Conservation (phyloP, 2,329 filamentous ascomycete species). For the Aspergillus neoniger region DNA sequence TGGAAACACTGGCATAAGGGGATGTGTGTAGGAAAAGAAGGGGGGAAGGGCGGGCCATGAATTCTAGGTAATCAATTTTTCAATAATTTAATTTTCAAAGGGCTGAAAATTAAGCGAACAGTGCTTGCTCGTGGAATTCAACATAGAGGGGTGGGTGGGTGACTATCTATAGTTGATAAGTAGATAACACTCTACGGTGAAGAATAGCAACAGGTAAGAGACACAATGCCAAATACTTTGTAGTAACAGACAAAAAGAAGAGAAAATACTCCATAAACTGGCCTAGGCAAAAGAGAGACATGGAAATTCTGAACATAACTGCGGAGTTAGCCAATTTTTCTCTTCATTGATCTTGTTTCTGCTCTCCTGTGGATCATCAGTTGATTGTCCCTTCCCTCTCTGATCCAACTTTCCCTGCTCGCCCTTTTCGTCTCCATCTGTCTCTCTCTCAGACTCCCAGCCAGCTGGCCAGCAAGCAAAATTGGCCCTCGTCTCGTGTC, state of each 20-base stretch:
- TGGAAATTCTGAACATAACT: background rate
- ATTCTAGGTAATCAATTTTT: background rate
- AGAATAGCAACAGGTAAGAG: background rate
- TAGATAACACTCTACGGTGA: background rate
- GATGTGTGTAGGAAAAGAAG: background rate
- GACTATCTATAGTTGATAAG: too few species aligned
- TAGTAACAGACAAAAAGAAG: background rate
- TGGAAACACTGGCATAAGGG: constrained; percentile 3
- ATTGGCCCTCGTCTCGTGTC: background rate
- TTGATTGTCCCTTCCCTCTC: background rate
- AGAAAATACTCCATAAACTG: background rate
- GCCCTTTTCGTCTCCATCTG: background rate
- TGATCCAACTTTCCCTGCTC: background rate
- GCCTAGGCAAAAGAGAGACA: background rate
- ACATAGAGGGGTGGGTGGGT: too few species aligned
- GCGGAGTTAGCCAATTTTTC: background rate
- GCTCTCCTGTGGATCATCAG: constrained; percentile 1
- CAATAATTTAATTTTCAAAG: background rate
- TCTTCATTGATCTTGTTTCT: constrained; percentile 8
- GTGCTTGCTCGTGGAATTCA: too few species aligned
- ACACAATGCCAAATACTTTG: background rate
- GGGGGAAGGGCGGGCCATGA: background rate
- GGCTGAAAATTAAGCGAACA: background rate
- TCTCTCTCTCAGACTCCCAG: background rate
- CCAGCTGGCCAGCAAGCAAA: background rate